Conservation (phyloP, 2,329 filamentous ascomycete species). For the Fusarium stilboides region DNA sequence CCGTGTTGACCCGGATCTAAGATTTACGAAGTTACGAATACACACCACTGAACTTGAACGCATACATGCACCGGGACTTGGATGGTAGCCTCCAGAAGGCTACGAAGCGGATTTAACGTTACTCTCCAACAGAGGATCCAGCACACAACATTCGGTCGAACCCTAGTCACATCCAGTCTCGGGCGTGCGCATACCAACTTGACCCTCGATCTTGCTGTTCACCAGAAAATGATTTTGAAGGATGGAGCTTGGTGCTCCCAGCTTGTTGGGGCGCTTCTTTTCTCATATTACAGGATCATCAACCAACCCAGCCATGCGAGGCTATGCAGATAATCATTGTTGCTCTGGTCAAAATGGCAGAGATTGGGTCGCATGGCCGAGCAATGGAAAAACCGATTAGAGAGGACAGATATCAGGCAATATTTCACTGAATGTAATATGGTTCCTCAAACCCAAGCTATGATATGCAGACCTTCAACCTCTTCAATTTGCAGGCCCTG, state of each 20-base stretch:
- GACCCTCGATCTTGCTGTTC: neutral
- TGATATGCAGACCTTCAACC: neutral
- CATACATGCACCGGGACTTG: constrained; percentile 8
- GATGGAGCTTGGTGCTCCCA: neutral
- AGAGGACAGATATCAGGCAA: neutral
- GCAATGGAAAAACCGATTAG: neutral
- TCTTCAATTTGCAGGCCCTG: neutral
- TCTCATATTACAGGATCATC: neutral
- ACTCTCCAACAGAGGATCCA: neutral
- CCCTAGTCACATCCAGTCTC: neutral
- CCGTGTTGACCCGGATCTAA: constrained; percentile 10
- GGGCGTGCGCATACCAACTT: neutral
- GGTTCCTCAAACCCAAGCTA: neutral
- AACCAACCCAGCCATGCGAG: neutral
- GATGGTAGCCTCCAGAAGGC: neutral
- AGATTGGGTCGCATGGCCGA: neutral
- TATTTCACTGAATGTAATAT: constrained; percentile 3
- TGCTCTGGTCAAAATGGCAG: neutral
- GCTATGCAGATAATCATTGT: too few relatives aligned
- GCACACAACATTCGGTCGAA: neutral
- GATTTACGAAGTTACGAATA: constrained; percentile 45
- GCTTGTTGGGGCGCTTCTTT: neutral
- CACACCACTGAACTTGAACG: constrained; percentile 2
- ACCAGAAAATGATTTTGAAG: neutral
- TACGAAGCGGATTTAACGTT: constrained; percentile 5